Percentiles rank a stretch among this genome's conserved stretches.
These are phyloP conservation scores for Cicer bijugum DNA, from an alignment of 306 rosid genomes.

Conservation along the genomic window DNA sequence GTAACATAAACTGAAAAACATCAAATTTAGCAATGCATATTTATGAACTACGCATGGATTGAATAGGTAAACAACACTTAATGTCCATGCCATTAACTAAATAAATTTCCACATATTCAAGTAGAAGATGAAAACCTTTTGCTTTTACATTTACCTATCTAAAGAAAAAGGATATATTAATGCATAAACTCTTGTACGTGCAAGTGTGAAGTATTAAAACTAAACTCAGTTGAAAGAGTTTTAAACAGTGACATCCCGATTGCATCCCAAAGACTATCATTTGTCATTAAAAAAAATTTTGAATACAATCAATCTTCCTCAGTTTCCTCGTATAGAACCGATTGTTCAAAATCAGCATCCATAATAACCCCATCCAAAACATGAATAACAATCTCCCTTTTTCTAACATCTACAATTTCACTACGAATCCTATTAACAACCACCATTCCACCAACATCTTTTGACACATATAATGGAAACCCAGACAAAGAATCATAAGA, in stretches of 20 bases:
- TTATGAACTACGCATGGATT: not conserved
- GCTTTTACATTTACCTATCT: not conserved
- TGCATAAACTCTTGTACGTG: conserved; percentile 12
- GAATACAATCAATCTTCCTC: conserved; percentile 42
- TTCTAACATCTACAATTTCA: conserved; percentile 60
- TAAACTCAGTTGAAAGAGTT: too few relatives aligned
- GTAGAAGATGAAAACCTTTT: not conserved
- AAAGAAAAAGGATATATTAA: not conserved
- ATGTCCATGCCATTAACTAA: not conserved
- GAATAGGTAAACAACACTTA: conserved; percentile 5
- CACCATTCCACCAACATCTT: conserved; percentile 66
- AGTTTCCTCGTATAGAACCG: conserved; percentile 53
- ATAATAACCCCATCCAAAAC: conserved; percentile 80
- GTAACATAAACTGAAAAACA: not conserved
- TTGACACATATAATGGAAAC: conserved; percentile 59
- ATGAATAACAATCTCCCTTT: conserved; percentile 62
- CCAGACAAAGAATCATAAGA: conserved; percentile 80
- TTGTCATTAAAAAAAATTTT: not conserved
- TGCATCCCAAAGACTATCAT: too few relatives aligned
- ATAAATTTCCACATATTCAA: not conserved
- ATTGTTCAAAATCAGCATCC: conserved; percentile 83
- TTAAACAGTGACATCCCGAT: too few relatives aligned
- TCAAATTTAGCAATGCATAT: not conserved
- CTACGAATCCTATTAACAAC: conserved; percentile 75
- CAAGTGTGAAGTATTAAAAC: not conserved